Percentiles rank a stretch among this genome's conserved stretches.
Evolutionary conservation across 176 grass and related monocot genomes (phyloP).

Genomic region (Ampelocalamus luodianensis): DNA sequence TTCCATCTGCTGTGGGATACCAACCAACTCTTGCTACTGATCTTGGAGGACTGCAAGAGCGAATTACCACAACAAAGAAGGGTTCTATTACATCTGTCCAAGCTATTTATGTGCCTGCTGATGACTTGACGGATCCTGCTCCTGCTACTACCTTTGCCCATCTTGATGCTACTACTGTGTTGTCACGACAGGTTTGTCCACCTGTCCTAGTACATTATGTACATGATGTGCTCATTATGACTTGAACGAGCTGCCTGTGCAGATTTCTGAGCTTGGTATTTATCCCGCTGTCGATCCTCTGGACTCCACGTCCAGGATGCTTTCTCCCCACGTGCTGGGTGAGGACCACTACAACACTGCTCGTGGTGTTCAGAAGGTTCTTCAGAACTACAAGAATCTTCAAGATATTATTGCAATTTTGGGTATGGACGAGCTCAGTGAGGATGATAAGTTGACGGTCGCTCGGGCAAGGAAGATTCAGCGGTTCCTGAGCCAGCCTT

Average conservation of each 20-base stretch:
- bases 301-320: conserved; percentile 96
- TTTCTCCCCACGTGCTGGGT: conserved; percentile 87
- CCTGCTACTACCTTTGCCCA: conserved; percentile 95
- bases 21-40: conserved; percentile 97
- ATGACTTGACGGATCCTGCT: conserved; percentile 98
- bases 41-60: conserved; percentile 94
- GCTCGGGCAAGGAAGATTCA: conserved; percentile 95
- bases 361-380: conserved; percentile 99
- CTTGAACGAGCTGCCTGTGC: conserved; percentile 18
- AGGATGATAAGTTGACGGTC: conserved; percentile 90
- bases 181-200: conserved; percentile 79
- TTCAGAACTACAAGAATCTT: conserved; percentile 99
- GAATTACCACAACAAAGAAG: conserved; percentile 93
- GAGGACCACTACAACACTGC: conserved; percentile 93
- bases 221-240: conserved; percentile 34
- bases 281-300: conserved; percentile 92
- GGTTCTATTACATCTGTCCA: conserved; percentile 97
- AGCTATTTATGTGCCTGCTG: conserved; percentile 98
- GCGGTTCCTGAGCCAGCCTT: conserved; percentile 91
- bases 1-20: conserved; percentile 97
- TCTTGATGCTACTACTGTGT: conserved; percentile 97
- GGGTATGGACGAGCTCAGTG: conserved; percentile 98
- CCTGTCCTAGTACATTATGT: neutral
- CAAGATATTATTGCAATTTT: conserved; percentile 99
- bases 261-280: conserved; percentile 97